These are phyloP conservation scores for Alternaria novae-zelandiae DNA, from an alignment of 2,329 filamentous ascomycete species.

Conservation along the genomic window DNA sequence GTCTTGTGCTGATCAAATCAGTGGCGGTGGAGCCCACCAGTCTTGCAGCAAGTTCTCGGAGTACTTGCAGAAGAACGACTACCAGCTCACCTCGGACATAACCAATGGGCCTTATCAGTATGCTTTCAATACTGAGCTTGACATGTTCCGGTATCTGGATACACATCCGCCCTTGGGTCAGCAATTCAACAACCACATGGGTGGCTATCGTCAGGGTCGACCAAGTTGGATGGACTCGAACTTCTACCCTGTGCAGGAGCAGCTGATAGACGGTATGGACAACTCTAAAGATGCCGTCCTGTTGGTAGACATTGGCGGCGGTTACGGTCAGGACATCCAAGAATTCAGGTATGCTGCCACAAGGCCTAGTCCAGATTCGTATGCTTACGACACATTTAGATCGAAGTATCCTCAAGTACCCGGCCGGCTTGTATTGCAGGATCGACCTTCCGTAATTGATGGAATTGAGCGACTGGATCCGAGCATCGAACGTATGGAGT, in stretches of 20 bases:
- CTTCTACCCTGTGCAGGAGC: not conserved
- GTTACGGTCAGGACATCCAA: not conserved
- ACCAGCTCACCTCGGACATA: not conserved
- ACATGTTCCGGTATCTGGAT: not conserved
- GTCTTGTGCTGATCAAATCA: not conserved
- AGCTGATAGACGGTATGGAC: not conserved
- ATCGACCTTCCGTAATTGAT: not conserved
- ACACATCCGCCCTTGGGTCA: not conserved
- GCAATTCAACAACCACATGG: constrained; percentile 1
- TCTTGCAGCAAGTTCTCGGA: not conserved
- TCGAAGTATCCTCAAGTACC: not conserved
- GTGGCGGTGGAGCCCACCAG: not conserved
- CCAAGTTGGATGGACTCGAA: not conserved
- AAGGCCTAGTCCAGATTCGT: not conserved
- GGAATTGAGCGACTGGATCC: not conserved
- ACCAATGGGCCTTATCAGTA: not conserved
- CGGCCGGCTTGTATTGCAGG: not conserved
- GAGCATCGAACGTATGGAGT: not conserved
- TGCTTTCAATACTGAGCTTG: not conserved
- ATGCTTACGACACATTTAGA: not conserved
- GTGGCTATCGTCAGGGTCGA: not conserved
- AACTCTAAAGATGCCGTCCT: not conserved
- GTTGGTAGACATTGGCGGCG: not conserved
- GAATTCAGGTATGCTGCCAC: not conserved
- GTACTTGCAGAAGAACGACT: not conserved